phyloP scores from a whole-genome alignment of 331 rosid genomes.

The Malus hybrid region DNA sequence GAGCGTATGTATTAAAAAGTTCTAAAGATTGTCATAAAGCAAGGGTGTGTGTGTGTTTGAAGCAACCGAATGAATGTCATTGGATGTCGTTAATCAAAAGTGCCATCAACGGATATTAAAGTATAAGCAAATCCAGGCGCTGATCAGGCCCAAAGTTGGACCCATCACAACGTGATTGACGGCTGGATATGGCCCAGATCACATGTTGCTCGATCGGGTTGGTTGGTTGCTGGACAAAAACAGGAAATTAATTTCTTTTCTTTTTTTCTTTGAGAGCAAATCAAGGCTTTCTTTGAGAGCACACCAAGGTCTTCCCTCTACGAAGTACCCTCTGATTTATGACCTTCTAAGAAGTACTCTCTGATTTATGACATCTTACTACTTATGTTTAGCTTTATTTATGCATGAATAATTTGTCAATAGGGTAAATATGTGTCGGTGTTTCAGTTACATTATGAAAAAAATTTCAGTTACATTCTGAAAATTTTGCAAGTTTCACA shows the following conservation, averaged over 20 bases:
- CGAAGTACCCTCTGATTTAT: too few relatives aligned
- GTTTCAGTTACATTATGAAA: not conserved
- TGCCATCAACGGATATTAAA: not conserved
- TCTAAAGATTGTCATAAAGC: not conserved
- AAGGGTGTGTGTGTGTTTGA: constrained; percentile 8
- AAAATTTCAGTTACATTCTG: not conserved
- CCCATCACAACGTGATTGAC: constrained; percentile 27
- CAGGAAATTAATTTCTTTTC: not conserved
- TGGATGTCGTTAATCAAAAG: constrained; percentile 2
- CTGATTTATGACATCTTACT: not conserved
- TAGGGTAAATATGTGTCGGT: too few relatives aligned
- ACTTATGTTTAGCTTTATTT: not conserved
- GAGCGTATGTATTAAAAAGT: not conserved
- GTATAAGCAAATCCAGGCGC: not conserved
- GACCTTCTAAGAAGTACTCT: not conserved
- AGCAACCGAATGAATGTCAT: constrained; percentile 10
- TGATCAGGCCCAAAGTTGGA: constrained; percentile 9
- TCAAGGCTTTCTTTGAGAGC: not conserved
- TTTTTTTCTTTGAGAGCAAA: not conserved
- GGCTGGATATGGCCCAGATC: constrained; percentile 26
- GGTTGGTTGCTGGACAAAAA: not conserved
- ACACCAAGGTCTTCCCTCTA: not conserved
- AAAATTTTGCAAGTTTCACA: not conserved
- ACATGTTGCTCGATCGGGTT: not conserved
- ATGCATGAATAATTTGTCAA: not conserved